Evolutionary conservation across 2,329 filamentous ascomycete genomes (phyloP), one percentile per base, ranked within the genome.

Genomic region (Exserohilum turcica): DNA sequence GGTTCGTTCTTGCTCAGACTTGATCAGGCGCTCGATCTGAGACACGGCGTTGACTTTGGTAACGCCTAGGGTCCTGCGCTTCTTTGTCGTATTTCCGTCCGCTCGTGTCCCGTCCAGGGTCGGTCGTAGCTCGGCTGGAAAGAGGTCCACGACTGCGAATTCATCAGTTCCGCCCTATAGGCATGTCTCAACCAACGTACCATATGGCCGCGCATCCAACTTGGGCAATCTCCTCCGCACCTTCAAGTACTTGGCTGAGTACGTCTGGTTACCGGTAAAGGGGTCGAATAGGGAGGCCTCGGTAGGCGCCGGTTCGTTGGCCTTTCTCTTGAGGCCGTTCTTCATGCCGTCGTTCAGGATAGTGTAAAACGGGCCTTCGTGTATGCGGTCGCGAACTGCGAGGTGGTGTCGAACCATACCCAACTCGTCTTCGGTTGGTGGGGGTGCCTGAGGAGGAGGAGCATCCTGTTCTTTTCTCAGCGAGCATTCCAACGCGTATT

Each of bases 191-290:
- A 6, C 6, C 39, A 16, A 76, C 79, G 71, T 67, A 84, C 83
- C 76, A 64, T 85, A 86, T 16, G 82, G 77, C 37, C 82, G 73
- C 18, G 78, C 80, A 42, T 78, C 76, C 16, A 87, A 72, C 56
- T 80, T 79, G 0, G 85, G 85, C 8, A 86, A 65, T 16, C 76
- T 79, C 54, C 82, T 75, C 60, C 79, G 79, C 62, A 83, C 82
- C 59, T 82, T 84, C 49, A 80, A 74, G 68, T 85, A 86, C 63
- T 80, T 82, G 48, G 82, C 77, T 13, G 80, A 80, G 65, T 85
- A 87, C 0, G 83, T 84, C 33, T 82, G 82, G 71, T 86, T 86
- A 49, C 83, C 82, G 37, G 81, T 78, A 63, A 87, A 87, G 2
- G 85, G 82, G 67, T 87, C 83, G 64, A 86, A 83, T 0, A 74